phyloP scores from a whole-genome alignment of 768 basidiomycete genomes.

The Agrocybe chaxingu region DNA sequence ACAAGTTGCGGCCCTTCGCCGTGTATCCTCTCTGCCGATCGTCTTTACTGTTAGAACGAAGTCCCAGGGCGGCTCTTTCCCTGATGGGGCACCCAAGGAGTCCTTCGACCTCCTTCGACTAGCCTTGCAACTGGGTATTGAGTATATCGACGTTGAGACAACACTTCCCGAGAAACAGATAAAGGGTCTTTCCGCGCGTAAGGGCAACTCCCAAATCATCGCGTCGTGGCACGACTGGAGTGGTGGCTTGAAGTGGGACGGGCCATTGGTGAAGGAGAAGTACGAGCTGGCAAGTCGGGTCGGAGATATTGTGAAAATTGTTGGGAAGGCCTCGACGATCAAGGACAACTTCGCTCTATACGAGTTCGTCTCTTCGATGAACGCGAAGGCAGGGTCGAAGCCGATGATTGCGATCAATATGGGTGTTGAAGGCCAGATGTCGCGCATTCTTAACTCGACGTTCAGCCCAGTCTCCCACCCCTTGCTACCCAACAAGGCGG shows the following conservation, averaged over 20 bases:
- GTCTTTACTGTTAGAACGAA: slow-evolving; percentile 89
- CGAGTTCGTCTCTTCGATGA: slow-evolving; percentile 57
- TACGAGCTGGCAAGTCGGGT: slow-evolving; percentile 60
- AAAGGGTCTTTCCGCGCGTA: slow-evolving; percentile 52
- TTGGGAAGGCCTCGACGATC: slow-evolving; percentile 74
- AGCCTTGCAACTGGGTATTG: slow-evolving; percentile 79
- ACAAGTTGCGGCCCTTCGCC: slow-evolving; percentile 78
- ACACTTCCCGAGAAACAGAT: slow-evolving; percentile 65
- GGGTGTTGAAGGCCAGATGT: slow-evolving; percentile 85
- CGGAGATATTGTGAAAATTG: slow-evolving; percentile 92
- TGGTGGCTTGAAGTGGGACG: slow-evolving; percentile 80
- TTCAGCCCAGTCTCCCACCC: slow-evolving; percentile 93
- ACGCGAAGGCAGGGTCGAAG: slow-evolving; percentile 48
- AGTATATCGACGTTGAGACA: slow-evolving; percentile 92
- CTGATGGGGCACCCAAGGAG: slow-evolving; percentile 69
- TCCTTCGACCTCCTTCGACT: slow-evolving; percentile 74
- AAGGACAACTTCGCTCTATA: slow-evolving; percentile 80
- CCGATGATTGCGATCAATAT: slow-evolving; percentile 96
- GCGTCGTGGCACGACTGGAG: slow-evolving; percentile 96
- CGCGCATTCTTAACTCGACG: slow-evolving; percentile 79
- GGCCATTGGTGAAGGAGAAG: slow-evolving; percentile 60
- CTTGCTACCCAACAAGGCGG: slow-evolving; percentile 78
- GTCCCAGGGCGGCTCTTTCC: slow-evolving; percentile 90
- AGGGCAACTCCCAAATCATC: slow-evolving; percentile 76
- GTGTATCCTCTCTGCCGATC: slow-evolving; percentile 76